Evolutionary conservation across 2,329 filamentous ascomycete genomes (phyloP).

Genomic region (Rhytidhysteron rufulum): DNA sequence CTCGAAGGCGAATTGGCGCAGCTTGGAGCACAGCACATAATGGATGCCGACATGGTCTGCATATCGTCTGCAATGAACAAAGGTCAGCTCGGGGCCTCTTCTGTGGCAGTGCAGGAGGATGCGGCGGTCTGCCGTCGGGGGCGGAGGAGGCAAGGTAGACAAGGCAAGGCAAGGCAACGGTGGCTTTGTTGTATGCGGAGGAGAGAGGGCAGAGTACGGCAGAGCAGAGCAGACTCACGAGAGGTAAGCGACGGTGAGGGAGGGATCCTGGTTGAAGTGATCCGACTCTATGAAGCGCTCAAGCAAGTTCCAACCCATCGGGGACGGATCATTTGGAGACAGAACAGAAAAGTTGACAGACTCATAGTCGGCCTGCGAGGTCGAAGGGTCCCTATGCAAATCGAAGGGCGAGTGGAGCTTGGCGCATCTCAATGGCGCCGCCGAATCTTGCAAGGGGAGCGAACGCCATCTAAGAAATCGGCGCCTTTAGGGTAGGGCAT

Average conservation of each 20-base stretch:
- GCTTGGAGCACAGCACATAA: conserved; percentile 83
- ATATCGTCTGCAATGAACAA: conserved; percentile 61
- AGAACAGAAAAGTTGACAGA: conserved; percentile 10
- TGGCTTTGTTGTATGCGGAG: too few relatives aligned
- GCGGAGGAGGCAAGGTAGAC: too few relatives aligned
- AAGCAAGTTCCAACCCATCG: conserved; percentile 73
- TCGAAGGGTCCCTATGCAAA: conserved; percentile 2
- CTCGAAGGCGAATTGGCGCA: conserved; percentile 84
- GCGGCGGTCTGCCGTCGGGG: too few relatives aligned
- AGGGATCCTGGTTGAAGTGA: conserved; percentile 88
- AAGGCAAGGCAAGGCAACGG: too few relatives aligned
- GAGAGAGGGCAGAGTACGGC: too few relatives aligned
- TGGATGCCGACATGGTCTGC: conserved; percentile 87
- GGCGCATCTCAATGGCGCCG: too few relatives aligned
- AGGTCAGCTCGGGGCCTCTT: conserved; percentile 11
- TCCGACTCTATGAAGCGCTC: conserved; percentile 90
- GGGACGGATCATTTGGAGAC: conserved; percentile 37
- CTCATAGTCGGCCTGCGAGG: too few relatives aligned
- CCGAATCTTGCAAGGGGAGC: too few relatives aligned
- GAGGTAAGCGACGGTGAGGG: conserved; percentile 82
- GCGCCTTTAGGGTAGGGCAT: too few relatives aligned
- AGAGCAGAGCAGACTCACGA: conserved; percentile 75
- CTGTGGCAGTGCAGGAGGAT: conserved; percentile 13
- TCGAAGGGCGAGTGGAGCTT: conserved; percentile 3
- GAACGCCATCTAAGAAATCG: too few relatives aligned